Evolutionary conservation across 2,329 filamentous ascomycete genomes (phyloP), one percentile per base, ranked within the genome.

Genomic region (Alternaria ethzedia): DNA sequence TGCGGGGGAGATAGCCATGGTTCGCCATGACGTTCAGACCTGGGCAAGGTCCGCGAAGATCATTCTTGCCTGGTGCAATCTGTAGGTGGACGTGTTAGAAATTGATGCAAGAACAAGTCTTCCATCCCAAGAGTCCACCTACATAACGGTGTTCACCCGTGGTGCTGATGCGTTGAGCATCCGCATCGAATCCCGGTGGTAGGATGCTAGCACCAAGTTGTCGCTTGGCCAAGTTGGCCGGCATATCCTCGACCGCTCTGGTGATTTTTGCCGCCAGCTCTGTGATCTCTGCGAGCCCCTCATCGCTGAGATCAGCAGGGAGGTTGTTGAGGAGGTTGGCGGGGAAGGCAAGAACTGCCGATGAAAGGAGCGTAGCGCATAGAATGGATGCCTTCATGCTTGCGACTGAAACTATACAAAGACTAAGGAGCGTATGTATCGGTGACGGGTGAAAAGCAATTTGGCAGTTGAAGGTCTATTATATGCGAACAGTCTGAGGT

Each of bases 11-110:
- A 59, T 79, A 71, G 20, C 67, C 68, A 58, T 77, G 76, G 44
- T 78, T 79, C 8, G 75, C 75, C 50, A 75, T 67, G 11, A 74
- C 69, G 30, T 79, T 79, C 21, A 78, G 46, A 8, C 66, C 74
- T 9, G 76, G 76, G 43, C 77, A 79, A 13, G 75, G 76, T 10
- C 69, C 67, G n/a, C 71, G 71, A 10, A 70, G 55, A 20, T 70
- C 68, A 12, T 65, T 52, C 8, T 11, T 47, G 60, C 30, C 43
- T 4, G 54, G 54, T 32, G 26, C 26, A 20, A 32, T 51, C 47
- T 51, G 30, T 51, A 2, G 12, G 30, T 51, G n/a, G n/a, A 20
- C 11, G 15, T 21, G 26, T 51, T 32, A 51, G 47, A 17, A 32
- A 13, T 51, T 28, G 17, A 32, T 32, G 17, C 17, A 32, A 28